phyloP scores from a whole-genome alignment of 2,329 filamentous ascomycete genomes.

The Fusarium equiseti region DNA sequence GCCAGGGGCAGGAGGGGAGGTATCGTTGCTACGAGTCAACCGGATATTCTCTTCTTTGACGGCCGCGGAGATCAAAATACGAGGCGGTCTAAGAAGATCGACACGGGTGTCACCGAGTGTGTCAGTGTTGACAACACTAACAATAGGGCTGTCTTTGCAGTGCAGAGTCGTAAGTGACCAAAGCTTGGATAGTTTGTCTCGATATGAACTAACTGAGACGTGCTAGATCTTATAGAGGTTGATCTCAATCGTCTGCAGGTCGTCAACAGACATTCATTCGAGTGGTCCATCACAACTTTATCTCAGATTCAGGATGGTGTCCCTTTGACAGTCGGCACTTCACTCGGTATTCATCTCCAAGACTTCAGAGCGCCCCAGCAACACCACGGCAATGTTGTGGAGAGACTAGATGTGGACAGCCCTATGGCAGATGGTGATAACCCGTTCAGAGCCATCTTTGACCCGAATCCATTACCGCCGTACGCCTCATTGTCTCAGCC shows the following conservation, averaged over 20 bases:
- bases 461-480: conserved; percentile 63
- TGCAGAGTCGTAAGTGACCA: conserved; percentile 72
- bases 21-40: conserved; percentile 73
- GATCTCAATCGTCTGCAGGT: conserved; percentile 80
- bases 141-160: conserved; percentile 81
- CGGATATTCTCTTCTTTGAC: conserved; percentile 75
- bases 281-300: conserved; percentile 85
- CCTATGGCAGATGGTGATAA: conserved; percentile 44
- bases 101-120: conserved; percentile 80
- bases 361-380: conserved; percentile 71
- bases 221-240: conserved; percentile 76
- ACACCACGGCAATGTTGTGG: conserved; percentile 50
- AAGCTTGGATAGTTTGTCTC: neutral
- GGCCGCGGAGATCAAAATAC: conserved; percentile 59
- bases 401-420: conserved; percentile 55
- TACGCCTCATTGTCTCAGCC: conserved; percentile 84
- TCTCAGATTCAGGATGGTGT: conserved; percentile 75
- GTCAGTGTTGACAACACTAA: conserved; percentile 80
- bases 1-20: conserved; percentile 67
- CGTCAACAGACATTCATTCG: conserved; percentile 77
- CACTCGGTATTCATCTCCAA: conserved; percentile 82
- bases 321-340: conserved; percentile 87
- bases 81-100: conserved; percentile 72
- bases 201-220: neutral
- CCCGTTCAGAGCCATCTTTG: conserved; percentile 59